These are phyloP conservation scores for Paramecium sexaurelia DNA, from an alignment of 73 alveolate species.

Conservation along the genomic window DNA sequence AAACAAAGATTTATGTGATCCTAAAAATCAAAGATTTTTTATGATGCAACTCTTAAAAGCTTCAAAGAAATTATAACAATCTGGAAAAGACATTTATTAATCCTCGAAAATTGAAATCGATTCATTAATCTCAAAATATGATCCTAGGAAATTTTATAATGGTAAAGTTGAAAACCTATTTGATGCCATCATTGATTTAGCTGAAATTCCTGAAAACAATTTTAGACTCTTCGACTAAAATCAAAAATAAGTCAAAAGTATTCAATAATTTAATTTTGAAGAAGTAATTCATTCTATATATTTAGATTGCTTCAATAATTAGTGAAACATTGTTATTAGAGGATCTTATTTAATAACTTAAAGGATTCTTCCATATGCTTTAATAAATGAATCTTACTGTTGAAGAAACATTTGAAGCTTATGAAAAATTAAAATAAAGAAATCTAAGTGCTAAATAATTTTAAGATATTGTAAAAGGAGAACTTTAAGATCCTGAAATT, in stretches of 20 bases:
- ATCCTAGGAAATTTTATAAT: neutral
- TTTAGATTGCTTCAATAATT: conserved; percentile 22
- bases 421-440: neutral
- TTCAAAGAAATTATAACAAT: neutral
- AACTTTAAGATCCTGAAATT: neutral
- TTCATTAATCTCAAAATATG: neutral
- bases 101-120: neutral
- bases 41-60: conserved; percentile 22
- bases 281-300: neutral
- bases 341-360: neutral
- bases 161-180: neutral
- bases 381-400: conserved; percentile 6
- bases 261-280: neutral
- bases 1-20: neutral
- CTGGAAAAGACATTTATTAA: neutral
- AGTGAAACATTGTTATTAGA: neutral
- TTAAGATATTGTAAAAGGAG: neutral
- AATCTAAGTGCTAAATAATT: neutral
- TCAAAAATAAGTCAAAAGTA: neutral
- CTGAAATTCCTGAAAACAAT: conserved; percentile 39
- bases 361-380: neutral
- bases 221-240: neutral
- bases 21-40: conserved; percentile 20
- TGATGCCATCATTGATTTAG: neutral
- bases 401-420: neutral